A percentile compares a stretch with the other conserved stretches of the same genome.
Conservation (phyloP, 73 alveolate species). For the Blepharisma stoltei region DNA sequence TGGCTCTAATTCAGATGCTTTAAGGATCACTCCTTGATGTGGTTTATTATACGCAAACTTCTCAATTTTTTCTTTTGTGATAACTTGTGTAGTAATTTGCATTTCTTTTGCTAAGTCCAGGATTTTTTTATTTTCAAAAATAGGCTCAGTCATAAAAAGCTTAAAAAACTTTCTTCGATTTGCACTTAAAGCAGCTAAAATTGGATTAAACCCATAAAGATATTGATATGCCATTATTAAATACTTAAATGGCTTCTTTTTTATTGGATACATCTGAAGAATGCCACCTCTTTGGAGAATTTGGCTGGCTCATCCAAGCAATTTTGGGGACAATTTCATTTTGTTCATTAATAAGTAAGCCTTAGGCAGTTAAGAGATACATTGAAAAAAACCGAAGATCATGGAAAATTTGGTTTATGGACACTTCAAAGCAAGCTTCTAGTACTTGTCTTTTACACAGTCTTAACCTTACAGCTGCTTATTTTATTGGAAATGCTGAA, state of each 20-base stretch:
- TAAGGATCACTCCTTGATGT: slow-evolving; percentile 62
- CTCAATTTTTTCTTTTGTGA: slow-evolving; percentile 45
- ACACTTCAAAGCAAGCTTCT: slow-evolving; percentile 52
- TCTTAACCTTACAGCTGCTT: slow-evolving; percentile 45
- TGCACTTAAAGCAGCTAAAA: slow-evolving; percentile 59
- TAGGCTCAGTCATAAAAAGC: slow-evolving; percentile 43
- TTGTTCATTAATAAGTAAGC: background rate
- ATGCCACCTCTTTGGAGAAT: slow-evolving; percentile 31
- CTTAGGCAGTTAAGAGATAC: background rate
- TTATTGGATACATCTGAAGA: too few species aligned
- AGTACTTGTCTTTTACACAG: slow-evolving; percentile 54
- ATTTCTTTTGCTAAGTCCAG: slow-evolving; percentile 47
- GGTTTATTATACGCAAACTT: slow-evolving; percentile 42
- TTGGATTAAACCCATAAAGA: slow-evolving; percentile 76
- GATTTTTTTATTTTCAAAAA: slow-evolving; percentile 50
- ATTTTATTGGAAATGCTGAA: slow-evolving; percentile 22
- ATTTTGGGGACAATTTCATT: slow-evolving; percentile 10
- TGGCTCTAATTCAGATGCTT: slow-evolving; percentile 41
- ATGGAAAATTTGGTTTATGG: slow-evolving; percentile 31
- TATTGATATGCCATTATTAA: slow-evolving; percentile 26
- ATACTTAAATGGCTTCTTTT: background rate
- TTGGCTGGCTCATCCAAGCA: slow-evolving; percentile 15
- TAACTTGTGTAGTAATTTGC: slow-evolving; percentile 37
- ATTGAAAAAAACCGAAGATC: slow-evolving; percentile 18
- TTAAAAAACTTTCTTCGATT: slow-evolving; percentile 50